phyloP scores from a whole-genome alignment of 768 basidiomycete species.

The Polyporus arcularius region DNA sequence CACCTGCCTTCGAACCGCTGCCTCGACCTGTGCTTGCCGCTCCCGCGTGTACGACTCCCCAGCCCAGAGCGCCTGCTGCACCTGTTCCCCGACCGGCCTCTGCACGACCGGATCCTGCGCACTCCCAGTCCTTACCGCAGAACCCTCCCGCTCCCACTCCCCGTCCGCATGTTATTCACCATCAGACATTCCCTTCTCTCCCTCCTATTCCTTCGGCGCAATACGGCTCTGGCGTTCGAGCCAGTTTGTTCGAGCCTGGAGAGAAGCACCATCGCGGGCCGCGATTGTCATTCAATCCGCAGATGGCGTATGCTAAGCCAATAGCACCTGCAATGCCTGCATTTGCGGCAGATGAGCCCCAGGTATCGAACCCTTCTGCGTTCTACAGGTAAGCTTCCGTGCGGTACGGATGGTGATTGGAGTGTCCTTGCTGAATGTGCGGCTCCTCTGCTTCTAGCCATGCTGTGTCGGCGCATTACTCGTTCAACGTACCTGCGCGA shows the following conservation, averaged over 20 bases:
- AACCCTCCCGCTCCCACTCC: neutral
- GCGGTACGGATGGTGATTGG: neutral
- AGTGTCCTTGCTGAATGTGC: neutral
- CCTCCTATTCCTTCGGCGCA: neutral
- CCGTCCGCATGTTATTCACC: neutral
- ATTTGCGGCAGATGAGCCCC: slow-evolving; percentile 16
- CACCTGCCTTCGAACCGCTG: slow-evolving; percentile 18
- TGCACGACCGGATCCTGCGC: neutral
- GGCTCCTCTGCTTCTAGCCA: slow-evolving; percentile 37
- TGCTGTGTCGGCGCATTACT: slow-evolving; percentile 52
- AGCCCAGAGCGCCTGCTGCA: neutral
- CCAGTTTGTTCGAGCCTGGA: neutral
- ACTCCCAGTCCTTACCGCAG: slow-evolving; percentile 6
- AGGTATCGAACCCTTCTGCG: slow-evolving; percentile 33
- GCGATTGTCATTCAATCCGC: slow-evolving; percentile 42
- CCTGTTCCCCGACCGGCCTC: neutral
- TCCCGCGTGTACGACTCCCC: neutral
- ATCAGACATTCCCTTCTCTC: neutral
- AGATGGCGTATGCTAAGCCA: slow-evolving; percentile 44
- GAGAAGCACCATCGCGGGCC: neutral
- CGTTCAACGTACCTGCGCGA: slow-evolving; percentile 7
- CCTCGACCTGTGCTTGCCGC: slow-evolving; percentile 7
- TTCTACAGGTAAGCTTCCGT: slow-evolving; percentile 56
- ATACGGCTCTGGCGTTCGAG: neutral
- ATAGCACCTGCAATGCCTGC: slow-evolving; percentile 9